A percentile compares a stretch with the other conserved stretches of the same genome.
Evolutionary conservation across 345 rosid species (phyloP).

Genomic region (Sonneratia caseolaris): DNA sequence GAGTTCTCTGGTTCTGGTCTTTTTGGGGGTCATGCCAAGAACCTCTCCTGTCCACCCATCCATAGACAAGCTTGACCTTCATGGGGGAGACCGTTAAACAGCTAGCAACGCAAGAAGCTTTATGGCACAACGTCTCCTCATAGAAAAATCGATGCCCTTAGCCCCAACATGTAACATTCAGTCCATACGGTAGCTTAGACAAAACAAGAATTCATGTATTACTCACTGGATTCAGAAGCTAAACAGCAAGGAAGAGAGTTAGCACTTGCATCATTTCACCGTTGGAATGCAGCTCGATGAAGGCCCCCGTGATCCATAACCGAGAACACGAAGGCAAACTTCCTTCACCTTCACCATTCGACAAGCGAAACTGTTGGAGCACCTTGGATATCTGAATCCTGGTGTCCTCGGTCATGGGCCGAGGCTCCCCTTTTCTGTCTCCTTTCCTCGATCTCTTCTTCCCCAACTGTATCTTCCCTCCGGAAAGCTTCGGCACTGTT

Average conservation of each 20-base stretch:
- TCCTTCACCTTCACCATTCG: constrained; percentile 38
- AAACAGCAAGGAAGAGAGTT: background rate
- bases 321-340: background rate
- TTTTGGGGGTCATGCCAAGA: background rate
- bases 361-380: constrained; percentile 41
- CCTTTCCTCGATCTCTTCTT: constrained; percentile 8
- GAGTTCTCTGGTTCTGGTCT: background rate
- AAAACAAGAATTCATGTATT: background rate
- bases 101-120: too few relatives aligned
- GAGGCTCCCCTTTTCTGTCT: constrained; percentile 1
- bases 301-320: too few relatives aligned
- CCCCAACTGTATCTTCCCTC: constrained; percentile 15
- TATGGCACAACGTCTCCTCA: background rate
- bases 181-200: background rate
- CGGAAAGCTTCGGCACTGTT: constrained; percentile 12
- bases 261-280: background rate
- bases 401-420: constrained; percentile 36
- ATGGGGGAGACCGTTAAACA: too few relatives aligned
- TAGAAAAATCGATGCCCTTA: too few relatives aligned
- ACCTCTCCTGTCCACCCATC: background rate
- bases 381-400: constrained; percentile 40
- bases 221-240: background rate
- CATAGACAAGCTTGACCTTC: background rate
- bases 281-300: background rate
- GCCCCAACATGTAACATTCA: too few relatives aligned